These are phyloP conservation scores for Leptographium flavum DNA, from an alignment of 2,329 filamentous ascomycete genomes.

Conservation along the genomic window DNA sequence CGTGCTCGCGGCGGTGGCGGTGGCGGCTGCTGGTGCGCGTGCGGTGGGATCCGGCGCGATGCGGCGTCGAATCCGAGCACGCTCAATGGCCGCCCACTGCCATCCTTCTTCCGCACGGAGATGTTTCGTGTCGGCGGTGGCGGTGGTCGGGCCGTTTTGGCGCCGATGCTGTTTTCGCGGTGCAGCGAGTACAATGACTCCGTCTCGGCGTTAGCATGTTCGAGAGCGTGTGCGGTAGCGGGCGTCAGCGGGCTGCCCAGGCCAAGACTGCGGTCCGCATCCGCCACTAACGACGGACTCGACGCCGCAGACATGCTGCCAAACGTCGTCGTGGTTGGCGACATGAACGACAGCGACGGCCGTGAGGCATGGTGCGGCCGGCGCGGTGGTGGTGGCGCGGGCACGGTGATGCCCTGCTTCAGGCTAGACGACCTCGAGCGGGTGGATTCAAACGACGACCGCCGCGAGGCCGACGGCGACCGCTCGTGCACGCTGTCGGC, in stretches of 20 bases:
- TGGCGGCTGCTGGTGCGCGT: conserved; percentile 13
- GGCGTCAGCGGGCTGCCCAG: neutral
- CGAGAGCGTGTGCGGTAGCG: too few relatives aligned
- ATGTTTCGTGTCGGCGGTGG: conserved; percentile 19
- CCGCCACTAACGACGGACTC: neutral
- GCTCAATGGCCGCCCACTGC: conserved; percentile 22
- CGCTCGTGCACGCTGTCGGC: conserved; percentile 5
- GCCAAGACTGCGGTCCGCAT: neutral
- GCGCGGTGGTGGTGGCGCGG: conserved; percentile 41
- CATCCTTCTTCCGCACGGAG: conserved; percentile 15
- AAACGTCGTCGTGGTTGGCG: conserved; percentile 8
- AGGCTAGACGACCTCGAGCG: conserved; percentile 31
- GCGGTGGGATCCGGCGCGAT: conserved; percentile 14
- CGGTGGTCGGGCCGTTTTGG: conserved; percentile 16
- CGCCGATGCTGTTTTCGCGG: too few relatives aligned
- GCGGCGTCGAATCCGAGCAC: conserved; percentile 25
- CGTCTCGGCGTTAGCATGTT: too few relatives aligned
- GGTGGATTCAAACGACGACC: conserved; percentile 36
- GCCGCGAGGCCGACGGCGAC: conserved; percentile 18
- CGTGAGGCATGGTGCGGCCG: conserved; percentile 27
- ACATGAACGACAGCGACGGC: conserved; percentile 13
- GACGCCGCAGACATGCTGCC: neutral
- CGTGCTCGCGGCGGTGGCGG: conserved; percentile 36
- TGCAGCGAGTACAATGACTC: too few relatives aligned
- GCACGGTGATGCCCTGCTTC: conserved; percentile 24